Evolutionary conservation across 2,329 filamentous ascomycete species (phyloP), one percentile per base, ranked within the genome.

Genomic region (Aspergillus pseudoviridinutans): DNA sequence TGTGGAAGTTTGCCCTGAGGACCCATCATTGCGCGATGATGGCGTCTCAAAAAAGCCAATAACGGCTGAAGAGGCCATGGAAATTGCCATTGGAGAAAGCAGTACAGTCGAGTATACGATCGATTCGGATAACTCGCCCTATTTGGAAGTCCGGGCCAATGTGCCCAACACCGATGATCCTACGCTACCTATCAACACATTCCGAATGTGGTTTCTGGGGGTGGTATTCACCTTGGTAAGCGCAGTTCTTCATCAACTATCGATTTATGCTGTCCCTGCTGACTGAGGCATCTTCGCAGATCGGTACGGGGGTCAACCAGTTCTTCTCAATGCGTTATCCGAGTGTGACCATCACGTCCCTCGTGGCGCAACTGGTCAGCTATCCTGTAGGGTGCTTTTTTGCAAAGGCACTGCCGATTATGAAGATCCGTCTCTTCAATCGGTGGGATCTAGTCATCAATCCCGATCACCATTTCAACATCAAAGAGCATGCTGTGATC

Each of bases 251-350:
- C 8, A 20, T 46, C 20, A 46, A 3, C 20, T 46, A 20, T 46
- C 20, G 7, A 41, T 41, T 29, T 14, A 22, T 50, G 4, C 22
- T 55, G n/a, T 27, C 4, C n/a, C 14, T 25, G 12, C 9, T 42
- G 17, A 22, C 22, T 58, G 47, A 54, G 14, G 42, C 24, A 5
- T 3, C 29, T 49, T 38, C n/a, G 8, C 17, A 59, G 56, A 25
- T 66, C 35, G 77, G 76, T 20, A 73, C 77, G 8, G 77, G 73
- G 2, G 73, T 79, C 42, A 78, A 79, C 58, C 76, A 78, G 54
- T 78, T 80, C 66, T 79, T 79, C 65, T 72, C 71, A 9, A 68
- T 79, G 54, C 72, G 77, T 12, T 78, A 79, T 57, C 78, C 78
- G 0, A 71, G 74, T 12, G 73, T 80, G 12, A 71, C 71, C 52